Conservation (phyloP, 495 filamentous ascomycete species). For the Letharia lupina region DNA sequence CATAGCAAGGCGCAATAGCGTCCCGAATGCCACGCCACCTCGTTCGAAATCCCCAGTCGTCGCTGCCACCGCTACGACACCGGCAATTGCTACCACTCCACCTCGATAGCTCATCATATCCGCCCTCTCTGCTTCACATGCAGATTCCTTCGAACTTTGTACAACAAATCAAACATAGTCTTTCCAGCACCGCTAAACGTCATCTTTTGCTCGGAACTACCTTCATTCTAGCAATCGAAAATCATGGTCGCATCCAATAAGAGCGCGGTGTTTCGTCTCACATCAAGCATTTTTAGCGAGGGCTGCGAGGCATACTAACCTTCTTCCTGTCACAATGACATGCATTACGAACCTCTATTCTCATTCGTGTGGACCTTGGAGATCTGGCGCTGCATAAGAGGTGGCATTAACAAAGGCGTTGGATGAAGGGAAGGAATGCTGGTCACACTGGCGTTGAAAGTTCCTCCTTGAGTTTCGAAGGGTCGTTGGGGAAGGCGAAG, state of each 20-base stretch:
- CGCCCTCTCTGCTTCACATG: neutral
- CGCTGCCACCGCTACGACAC: conserved; percentile 22
- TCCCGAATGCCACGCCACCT: conserved; percentile 17
- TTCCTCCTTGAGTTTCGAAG: neutral
- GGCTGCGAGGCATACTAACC: neutral
- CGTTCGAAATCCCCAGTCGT: conserved; percentile 20
- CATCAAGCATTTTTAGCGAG: neutral
- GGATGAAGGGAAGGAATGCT: neutral
- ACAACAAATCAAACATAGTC: neutral
- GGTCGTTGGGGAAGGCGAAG: conserved; percentile 13
- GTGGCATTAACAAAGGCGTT: conserved; percentile 6
- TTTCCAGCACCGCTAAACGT: neutral
- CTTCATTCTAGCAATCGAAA: neutral
- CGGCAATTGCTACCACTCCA: conserved; percentile 31
- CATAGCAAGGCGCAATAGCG: conserved; percentile 40
- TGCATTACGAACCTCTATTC: conserved; percentile 5
- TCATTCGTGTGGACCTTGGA: conserved; percentile 1
- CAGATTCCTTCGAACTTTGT: neutral
- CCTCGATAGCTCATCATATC: conserved; percentile 20
- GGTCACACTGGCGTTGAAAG: neutral
- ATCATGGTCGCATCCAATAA: neutral
- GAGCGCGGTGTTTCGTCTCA: conserved; percentile 1
- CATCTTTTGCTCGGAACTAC: neutral
- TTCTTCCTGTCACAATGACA: conserved; percentile 2
- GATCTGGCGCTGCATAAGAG: conserved; percentile 10